Base-by-base conservation (phyloP, 2,329 filamentous ascomycete species). In the Xylaria sp. region DNA sequence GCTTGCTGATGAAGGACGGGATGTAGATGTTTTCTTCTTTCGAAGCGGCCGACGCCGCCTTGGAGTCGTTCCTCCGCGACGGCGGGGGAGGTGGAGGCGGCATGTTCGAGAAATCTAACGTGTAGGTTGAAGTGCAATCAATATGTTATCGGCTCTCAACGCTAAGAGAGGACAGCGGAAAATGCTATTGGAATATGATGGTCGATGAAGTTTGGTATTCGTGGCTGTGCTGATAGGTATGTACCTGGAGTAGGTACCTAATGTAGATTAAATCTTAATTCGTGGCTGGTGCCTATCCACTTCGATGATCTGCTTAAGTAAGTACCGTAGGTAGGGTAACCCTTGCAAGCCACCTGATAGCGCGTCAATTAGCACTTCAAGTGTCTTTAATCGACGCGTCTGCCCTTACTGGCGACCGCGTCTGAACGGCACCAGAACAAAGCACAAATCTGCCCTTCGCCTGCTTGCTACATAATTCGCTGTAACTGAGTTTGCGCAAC, bases 1-100 rank as follows among this genome's bases (percentile, higher is more conserved):
- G 92, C 73, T 96, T 97, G 66, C 92, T 92, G 76, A 99, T 99
- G 81, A 97, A 99, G 49, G 90, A 87, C 5, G 94, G 94, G 68
- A 99, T 99, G 80, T 99, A 99, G 72, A 97, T 87, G 81, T 99
- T 99, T 74, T 94, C 91, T 73, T 96, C 92, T 72, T 96, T 96
- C 50, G 81, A 84, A 16, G 82, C 75, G 16, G 74, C 77, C 2
- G 67, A 70, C 7, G 64, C 66, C 7, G 64, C 66, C 47, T 63
- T 65, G 51, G 48, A 53, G 59, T 57, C 56, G 57, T 66, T 63
- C 40, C 63, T 58, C 70, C 72, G 50, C 66, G 68, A 69, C 48
- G 76, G 69, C 11, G 64, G 63, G 38, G 66, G 63, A 9, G 64
- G 57, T 20, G 71, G 68, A 1, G 69, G 74, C 55, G 78, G 78